A percentile compares a stretch with the other conserved stretches of the same genome.
Evolutionary conservation across 2,329 filamentous ascomycete genomes (phyloP).

Genomic region (Fusarium duplospermum): DNA sequence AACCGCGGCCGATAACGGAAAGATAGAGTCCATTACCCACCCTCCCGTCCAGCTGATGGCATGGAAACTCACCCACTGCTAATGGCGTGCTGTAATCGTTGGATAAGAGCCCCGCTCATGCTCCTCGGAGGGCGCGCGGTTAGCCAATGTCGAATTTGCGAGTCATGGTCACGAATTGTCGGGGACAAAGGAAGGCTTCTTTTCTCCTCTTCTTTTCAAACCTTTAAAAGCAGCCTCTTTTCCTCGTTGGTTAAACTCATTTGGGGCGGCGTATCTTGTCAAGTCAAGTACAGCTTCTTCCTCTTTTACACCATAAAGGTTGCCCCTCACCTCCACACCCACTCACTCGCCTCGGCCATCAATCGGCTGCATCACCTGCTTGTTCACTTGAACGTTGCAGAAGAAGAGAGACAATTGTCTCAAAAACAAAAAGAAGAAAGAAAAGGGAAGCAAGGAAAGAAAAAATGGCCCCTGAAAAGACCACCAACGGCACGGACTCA

Average conservation of each 20-base stretch:
- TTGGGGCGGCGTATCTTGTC: background rate
- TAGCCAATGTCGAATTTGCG: slow-evolving; percentile 1
- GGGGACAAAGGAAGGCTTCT: background rate
- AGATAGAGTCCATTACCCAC: background rate
- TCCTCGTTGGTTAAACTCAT: background rate
- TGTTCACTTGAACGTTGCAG: background rate
- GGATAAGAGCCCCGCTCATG: slow-evolving; percentile 19
- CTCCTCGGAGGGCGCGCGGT: slow-evolving; percentile 14
- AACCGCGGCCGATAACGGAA: slow-evolving; percentile 36
- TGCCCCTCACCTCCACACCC: slow-evolving; percentile 28
- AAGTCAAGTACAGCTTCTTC: background rate
- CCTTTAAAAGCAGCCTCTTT: background rate
- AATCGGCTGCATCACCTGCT: background rate
- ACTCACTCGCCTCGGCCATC: background rate
- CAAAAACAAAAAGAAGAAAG: background rate
- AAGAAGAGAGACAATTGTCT: background rate
- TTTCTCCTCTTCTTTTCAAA: background rate
- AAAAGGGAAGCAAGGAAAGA: background rate
- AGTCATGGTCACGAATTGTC: background rate
- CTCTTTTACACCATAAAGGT: background rate
- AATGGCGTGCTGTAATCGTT: slow-evolving; percentile 36
- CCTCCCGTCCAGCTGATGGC: background rate
- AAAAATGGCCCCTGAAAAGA: slow-evolving; percentile 40
- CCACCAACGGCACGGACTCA: slow-evolving; percentile 8
- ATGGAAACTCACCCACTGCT: slow-evolving; percentile 7